Evolutionary conservation across 2,329 filamentous ascomycete genomes (phyloP), one percentile per base, ranked within the genome.

Genomic region (Beauveria sp.): DNA sequence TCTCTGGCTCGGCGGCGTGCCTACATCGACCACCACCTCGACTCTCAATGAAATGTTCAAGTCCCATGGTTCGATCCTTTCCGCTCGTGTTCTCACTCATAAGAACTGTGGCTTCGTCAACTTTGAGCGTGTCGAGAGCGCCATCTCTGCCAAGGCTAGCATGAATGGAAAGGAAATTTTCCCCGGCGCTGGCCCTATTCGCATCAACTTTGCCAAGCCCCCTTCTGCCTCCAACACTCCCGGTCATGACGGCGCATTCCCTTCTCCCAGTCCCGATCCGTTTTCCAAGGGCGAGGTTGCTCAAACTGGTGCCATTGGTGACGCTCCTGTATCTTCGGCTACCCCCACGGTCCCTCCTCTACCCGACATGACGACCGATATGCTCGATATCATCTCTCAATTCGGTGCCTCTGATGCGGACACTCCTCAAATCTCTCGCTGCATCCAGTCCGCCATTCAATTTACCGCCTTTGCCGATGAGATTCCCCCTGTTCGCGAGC

Each of bases 71-170:
- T 84, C 89, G 3, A 96, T 99, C 65, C 83, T 95, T 66, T 97
- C 93, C 3, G 93, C 91, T 31, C 85, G 95, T 66, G 95, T 99
- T 5, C 81, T 99, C 64, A 98, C 95, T 0, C 92, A 99, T 80
- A 99, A 99, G 82, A 98, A 96, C 76, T 99, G 95, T 72, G 95
- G 93, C 3, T 99, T 99, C 69, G 93, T 99, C 72, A 99, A 99
- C 75, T 99, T 96, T 70, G 92, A 98, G 75, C 88, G 86, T 63
- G 78, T 95, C 34, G 93, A 98, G 66, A 96, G 91, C 72, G 95
- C 95, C 61, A 88, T 97, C 45, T 87, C 91, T 64, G 95, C 95
- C 18, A 96, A 93, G 73, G 87, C 87, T 16, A 83, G 88, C 71
- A 87, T 96, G 76, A 98, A 98, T 70, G 92, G 92, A 69, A 97